Percentiles rank a stretch among this genome's conserved stretches.
Conservation (phyloP, 1,284 basidiomycete genomes). For the Puccinia triticina region DNA sequence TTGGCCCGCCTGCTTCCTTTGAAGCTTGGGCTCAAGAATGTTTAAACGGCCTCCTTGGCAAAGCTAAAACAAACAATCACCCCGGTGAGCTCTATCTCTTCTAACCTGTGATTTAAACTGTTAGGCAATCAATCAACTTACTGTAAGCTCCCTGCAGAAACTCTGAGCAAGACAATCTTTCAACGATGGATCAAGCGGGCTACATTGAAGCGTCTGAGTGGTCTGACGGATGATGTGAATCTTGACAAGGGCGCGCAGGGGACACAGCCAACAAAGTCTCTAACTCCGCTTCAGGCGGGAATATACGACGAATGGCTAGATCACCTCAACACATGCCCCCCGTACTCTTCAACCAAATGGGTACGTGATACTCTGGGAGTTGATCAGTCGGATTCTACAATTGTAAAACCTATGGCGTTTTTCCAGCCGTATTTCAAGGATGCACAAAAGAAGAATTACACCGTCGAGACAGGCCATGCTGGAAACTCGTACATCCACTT, state of each 20-base stretch:
- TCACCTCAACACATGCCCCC: not conserved
- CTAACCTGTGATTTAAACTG: too few species aligned
- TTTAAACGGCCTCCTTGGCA: conserved; percentile 24
- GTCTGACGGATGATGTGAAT: not conserved
- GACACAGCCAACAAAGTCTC: not conserved
- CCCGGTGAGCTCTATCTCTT: not conserved
- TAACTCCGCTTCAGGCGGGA: not conserved
- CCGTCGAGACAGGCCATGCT: not conserved
- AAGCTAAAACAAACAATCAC: conserved; percentile 12
- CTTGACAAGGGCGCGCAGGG: not conserved
- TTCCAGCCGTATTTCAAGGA: not conserved
- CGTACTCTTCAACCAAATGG: not conserved
- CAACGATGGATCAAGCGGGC: not conserved
- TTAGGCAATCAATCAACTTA: not conserved
- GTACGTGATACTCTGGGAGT: not conserved
- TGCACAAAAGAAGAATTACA: conserved; percentile 19
- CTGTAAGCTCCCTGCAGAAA: not conserved
- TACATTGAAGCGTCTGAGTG: not conserved
- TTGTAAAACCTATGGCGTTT: not conserved
- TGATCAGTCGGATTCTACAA: not conserved
- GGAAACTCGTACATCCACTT: conserved; percentile 16
- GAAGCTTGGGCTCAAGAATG: conserved; percentile 22
- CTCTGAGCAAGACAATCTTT: conserved; percentile 13
- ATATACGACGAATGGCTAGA: not conserved
- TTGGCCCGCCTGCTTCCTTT: conserved; percentile 31